Evolutionary conservation across 2,329 filamentous ascomycete species (phyloP).

Genomic region (Neopestalotiopsis clavispora): DNA sequence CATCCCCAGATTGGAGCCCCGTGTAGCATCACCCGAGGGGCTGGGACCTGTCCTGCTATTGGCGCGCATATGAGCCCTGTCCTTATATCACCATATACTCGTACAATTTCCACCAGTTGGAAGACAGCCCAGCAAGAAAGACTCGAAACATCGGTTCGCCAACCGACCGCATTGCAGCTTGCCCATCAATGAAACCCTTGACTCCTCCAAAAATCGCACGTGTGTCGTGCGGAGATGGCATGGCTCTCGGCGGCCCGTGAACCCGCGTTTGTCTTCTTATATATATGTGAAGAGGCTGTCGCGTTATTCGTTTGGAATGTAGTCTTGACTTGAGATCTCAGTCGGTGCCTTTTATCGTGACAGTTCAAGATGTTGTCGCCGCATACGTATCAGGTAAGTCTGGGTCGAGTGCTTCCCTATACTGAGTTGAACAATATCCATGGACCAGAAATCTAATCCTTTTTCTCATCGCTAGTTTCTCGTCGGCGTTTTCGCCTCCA

Average conservation of each 20-base stretch:
- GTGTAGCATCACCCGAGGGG: neutral
- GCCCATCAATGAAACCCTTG: conserved; percentile 13
- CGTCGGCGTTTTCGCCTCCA: conserved; percentile 58
- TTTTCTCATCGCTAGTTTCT: conserved; percentile 44
- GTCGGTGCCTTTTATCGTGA: neutral
- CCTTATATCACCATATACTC: neutral
- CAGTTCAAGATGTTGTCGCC: conserved; percentile 20
- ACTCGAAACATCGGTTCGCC: conserved; percentile 11
- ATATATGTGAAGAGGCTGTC: conserved; percentile 2
- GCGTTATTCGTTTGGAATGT: neutral
- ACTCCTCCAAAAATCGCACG: conserved; percentile 9
- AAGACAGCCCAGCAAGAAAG: neutral
- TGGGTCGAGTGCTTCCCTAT: neutral
- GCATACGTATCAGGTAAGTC: conserved; percentile 21
- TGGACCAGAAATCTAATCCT: neutral
- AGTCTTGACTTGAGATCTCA: neutral
- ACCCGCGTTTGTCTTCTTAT: neutral
- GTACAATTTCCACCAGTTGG: conserved; percentile 16
- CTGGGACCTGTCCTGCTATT: conserved; percentile 1
- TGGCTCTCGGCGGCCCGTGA: conserved; percentile 11
- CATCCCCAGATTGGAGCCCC: conserved; percentile 4
- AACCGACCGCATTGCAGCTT: neutral
- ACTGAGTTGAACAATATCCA: neutral
- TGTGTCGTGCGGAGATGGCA: conserved; percentile 3
- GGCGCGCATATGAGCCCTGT: conserved; percentile 17